Evolutionary conservation across 495 filamentous ascomycete species (phyloP).

Genomic region (Filosporella fistucella): DNA sequence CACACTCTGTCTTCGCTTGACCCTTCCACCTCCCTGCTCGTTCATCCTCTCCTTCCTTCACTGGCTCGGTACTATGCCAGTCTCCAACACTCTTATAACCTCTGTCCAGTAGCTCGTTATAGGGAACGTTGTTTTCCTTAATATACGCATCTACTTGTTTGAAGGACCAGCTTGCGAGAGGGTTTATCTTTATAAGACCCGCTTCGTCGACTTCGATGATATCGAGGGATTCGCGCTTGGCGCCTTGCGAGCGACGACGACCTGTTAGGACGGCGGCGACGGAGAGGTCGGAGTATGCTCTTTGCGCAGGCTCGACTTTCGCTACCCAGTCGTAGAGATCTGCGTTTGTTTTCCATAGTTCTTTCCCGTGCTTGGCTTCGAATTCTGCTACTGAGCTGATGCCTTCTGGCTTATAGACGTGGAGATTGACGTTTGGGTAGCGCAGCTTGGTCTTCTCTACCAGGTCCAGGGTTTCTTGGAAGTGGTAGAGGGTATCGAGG

Average conservation of each 20-base stretch:
- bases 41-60: constrained; percentile 89
- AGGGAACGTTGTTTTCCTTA: constrained; percentile 80
- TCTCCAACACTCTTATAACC: constrained; percentile 98
- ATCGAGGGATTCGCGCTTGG: constrained; percentile 81
- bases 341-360: constrained; percentile 79
- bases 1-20: constrained; percentile 90
- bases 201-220: constrained; percentile 91
- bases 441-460: constrained; percentile 70
- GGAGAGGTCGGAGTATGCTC: constrained; percentile 81
- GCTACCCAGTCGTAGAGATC: constrained; percentile 94
- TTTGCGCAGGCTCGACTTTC: constrained; percentile 94
- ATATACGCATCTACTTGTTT: constrained; percentile 84
- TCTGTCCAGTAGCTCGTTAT: constrained; percentile 83
- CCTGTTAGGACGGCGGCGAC: constrained; percentile 95
- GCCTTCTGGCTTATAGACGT: constrained; percentile 82
- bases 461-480: constrained; percentile 80
- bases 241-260: constrained; percentile 87
- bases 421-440: constrained; percentile 75
- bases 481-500: constrained; percentile 95
- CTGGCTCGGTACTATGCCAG: constrained; percentile 93
- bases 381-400: constrained; percentile 69
- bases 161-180: constrained; percentile 95
- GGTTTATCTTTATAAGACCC: constrained; percentile 95
- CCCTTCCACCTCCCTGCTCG: constrained; percentile 97
- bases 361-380: constrained; percentile 71